phyloP scores from a whole-genome alignment of 768 basidiomycete genomes.

The Holtermannia corniformis region DNA sequence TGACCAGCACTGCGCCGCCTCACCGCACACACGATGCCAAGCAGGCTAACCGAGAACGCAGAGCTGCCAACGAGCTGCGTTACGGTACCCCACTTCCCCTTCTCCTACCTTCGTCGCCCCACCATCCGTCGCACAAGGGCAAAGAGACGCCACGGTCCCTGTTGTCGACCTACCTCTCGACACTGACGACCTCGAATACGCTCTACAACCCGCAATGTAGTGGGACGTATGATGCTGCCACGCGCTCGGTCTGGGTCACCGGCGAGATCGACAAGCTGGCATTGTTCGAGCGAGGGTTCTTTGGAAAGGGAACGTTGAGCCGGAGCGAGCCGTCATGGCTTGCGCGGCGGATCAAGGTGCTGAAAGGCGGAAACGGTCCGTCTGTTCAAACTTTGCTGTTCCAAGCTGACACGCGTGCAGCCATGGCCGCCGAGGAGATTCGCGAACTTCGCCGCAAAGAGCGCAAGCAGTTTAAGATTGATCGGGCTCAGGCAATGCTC shows the following conservation, averaged over 20 bases:
- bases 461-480: slow-evolving; percentile 83
- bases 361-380: slow-evolving; percentile 53
- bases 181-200: slow-evolving; percentile 45
- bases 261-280: slow-evolving; percentile 55
- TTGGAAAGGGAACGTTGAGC: slow-evolving; percentile 91
- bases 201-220: slow-evolving; percentile 64
- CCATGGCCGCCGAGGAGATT: slow-evolving; percentile 79
- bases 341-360: slow-evolving; percentile 61
- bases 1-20: not conserved
- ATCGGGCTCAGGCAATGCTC: slow-evolving; percentile 67
- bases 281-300: slow-evolving; percentile 86
- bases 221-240: slow-evolving; percentile 65
- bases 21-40: slow-evolving; percentile 1
- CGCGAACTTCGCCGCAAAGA: slow-evolving; percentile 78
- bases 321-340: slow-evolving; percentile 93
- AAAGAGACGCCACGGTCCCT: slow-evolving; percentile 13
- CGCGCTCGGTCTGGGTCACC: slow-evolving; percentile 80
- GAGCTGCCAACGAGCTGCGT: slow-evolving; percentile 26
- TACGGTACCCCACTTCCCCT: slow-evolving; percentile 36
- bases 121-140: slow-evolving; percentile 6
- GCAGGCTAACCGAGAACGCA: slow-evolving; percentile 3
- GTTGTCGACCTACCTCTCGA: slow-evolving; percentile 47
- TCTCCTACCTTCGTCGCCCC: slow-evolving; percentile 16
- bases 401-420: slow-evolving; percentile 40
- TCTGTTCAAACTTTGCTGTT: slow-evolving; percentile 27